Conservation (phyloP, 352 stramenopile genomes). For the Pseudoperonospora humuli region DNA sequence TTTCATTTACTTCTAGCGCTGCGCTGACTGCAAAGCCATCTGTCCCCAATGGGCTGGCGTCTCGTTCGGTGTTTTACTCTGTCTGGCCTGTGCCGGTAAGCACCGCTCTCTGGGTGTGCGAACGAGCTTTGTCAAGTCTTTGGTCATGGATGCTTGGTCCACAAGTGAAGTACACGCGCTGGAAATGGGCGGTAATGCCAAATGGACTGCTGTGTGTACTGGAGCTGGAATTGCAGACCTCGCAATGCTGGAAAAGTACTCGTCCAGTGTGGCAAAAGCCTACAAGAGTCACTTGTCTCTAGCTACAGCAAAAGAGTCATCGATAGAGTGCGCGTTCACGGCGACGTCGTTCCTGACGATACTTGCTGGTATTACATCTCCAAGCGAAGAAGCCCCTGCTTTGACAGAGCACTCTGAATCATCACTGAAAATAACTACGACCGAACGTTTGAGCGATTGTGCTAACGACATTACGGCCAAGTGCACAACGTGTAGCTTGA, state of each 20-base stretch:
- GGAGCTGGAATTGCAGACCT: conserved; percentile 39
- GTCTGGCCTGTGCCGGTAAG: conserved; percentile 60
- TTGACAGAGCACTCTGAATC: conserved; percentile 8
- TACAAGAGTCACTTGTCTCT: conserved; percentile 45
- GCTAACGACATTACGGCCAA: conserved; percentile 32
- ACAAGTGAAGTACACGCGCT: conserved; percentile 38
- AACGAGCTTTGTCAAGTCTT: conserved; percentile 80
- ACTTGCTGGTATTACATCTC: conserved; percentile 18
- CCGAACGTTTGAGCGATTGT: conserved; percentile 1
- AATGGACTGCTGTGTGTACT: conserved; percentile 68
- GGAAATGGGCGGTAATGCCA: conserved; percentile 72
- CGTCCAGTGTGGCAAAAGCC: conserved; percentile 42
- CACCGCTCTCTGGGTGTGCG: conserved; percentile 75
- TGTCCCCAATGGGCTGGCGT: conserved; percentile 80
- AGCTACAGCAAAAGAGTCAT: conserved; percentile 15
- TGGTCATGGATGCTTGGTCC: conserved; percentile 75
- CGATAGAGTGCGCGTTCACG: conserved; percentile 27
- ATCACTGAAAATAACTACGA: conserved; percentile 5
- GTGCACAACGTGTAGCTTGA: conserved; percentile 57
- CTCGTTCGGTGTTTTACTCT: conserved; percentile 79
- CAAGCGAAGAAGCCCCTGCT: conserved; percentile 4
- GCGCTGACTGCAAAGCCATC: conserved; percentile 70
- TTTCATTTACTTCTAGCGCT: conserved; percentile 34
- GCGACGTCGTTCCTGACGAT: conserved; percentile 44
- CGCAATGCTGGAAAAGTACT: conserved; percentile 53